These are phyloP conservation scores for Suhomyces anneliseae DNA, from an alignment of 1,139 yeast species.

Conservation along the genomic window DNA sequence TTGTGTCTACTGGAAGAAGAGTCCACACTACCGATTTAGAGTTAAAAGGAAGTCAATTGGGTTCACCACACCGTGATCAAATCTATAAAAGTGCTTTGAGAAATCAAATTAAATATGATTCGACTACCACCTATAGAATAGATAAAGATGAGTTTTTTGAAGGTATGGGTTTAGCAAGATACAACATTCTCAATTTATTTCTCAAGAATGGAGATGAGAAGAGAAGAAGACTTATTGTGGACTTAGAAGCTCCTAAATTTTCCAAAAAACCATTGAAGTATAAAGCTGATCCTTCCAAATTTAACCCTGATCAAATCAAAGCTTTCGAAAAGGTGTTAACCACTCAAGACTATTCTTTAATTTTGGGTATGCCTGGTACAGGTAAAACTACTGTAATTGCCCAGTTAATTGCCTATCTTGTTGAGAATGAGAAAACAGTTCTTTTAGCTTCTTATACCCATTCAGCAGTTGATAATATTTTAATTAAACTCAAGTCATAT, in stretches of 20 bases:
- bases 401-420: constrained; percentile 62
- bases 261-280: constrained; percentile 23
- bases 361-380: constrained; percentile 98
- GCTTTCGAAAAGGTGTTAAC: constrained; percentile 68
- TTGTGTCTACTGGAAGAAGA: constrained; percentile 51
- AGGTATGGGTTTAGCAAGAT: constrained; percentile 76
- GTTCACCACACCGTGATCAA: constrained; percentile 39
- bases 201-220: constrained; percentile 51
- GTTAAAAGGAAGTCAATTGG: constrained; percentile 40
- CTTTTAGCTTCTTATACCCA: constrained; percentile 87
- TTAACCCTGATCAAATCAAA: constrained; percentile 66
- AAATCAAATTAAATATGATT: background rate
- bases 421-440: constrained; percentile 61
- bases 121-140: constrained; percentile 51
- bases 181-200: constrained; percentile 69
- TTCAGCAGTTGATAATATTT: constrained; percentile 92
- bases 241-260: constrained; percentile 45
- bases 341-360: constrained; percentile 73
- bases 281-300: constrained; percentile 17
- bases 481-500: constrained; percentile 59
- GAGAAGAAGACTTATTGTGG: constrained; percentile 63
- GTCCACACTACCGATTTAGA: constrained; percentile 47
- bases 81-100: constrained; percentile 37
- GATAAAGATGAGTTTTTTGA: constrained; percentile 80
- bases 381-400: constrained; percentile 95